These are phyloP conservation scores for Debaryomycetaceae sp. DNA, from an alignment of 1,139 yeast genomes.

Conservation along the genomic window DNA sequence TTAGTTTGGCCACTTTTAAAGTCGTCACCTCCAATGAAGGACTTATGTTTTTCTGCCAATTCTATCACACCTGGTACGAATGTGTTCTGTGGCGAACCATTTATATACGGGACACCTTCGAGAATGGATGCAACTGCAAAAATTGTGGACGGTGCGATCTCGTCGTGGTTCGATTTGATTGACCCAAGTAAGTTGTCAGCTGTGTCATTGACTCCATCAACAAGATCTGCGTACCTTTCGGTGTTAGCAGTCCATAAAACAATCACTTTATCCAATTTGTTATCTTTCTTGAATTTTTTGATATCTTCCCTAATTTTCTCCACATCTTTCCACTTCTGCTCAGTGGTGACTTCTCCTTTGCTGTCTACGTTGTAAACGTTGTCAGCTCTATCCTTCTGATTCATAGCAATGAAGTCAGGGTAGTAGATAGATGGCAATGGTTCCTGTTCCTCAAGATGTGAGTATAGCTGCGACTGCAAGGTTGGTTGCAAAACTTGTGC, in stretches of 20 bases:
- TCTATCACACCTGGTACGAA: conserved; percentile 94
- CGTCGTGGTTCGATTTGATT: conserved; percentile 74
- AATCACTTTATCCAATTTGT: conserved; percentile 79
- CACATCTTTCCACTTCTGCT: conserved; percentile 85
- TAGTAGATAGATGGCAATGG: conserved; percentile 89
- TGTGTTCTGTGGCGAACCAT: conserved; percentile 97
- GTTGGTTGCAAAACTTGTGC: conserved; percentile 85
- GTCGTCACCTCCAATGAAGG: conserved; percentile 95
- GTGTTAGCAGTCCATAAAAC: conserved; percentile 98
- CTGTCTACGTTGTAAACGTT: conserved; percentile 64
- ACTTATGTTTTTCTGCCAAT: conserved; percentile 72
- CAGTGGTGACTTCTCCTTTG: conserved; percentile 49
- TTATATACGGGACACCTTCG: conserved; percentile 85
- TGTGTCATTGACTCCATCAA: conserved; percentile 82
- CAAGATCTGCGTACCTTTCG: conserved; percentile 81
- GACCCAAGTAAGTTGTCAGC: conserved; percentile 74
- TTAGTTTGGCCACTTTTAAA: conserved; percentile 97
- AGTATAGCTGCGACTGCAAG: conserved; percentile 72
- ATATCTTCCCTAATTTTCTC: conserved; percentile 84
- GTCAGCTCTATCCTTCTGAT: conserved; percentile 90
- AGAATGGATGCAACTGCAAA: conserved; percentile 92
- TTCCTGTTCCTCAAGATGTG: conserved; percentile 56
- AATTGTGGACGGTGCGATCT: conserved; percentile 85
- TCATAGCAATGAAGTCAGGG: conserved; percentile 95
- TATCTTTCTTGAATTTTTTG: conserved; percentile 67